Percentiles rank a stretch among this genome's conserved stretches.
These are phyloP conservation scores for Chenopodium quinoa DNA, from an alignment of 148 eudicot species.

Conservation along the genomic window DNA sequence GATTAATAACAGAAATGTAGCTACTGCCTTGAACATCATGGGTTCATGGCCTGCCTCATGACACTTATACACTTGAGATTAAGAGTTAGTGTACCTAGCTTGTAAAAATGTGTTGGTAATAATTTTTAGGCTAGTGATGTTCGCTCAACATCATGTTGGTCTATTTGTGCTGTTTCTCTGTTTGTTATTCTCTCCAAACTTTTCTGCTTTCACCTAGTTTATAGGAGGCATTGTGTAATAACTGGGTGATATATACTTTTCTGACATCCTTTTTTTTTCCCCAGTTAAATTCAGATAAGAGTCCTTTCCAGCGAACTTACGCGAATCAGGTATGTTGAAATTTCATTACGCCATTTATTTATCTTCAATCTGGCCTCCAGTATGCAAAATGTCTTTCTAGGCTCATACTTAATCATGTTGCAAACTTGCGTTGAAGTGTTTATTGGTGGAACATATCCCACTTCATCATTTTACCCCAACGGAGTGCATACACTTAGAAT, in stretches of 20 bases:
- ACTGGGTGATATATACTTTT: neutral
- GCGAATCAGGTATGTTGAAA: constrained; percentile 54
- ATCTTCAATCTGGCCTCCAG: neutral
- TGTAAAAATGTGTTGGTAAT: neutral
- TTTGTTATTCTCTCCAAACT: neutral
- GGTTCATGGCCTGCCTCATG: too few relatives aligned
- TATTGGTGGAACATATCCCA: neutral
- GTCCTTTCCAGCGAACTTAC: constrained; percentile 76
- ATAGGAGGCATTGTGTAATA: neutral
- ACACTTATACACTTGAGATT: neutral
- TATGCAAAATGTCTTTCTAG: neutral
- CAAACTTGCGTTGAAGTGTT: neutral
- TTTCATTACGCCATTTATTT: constrained; percentile 7
- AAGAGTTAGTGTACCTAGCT: neutral
- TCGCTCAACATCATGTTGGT: neutral
- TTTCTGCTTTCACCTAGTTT: neutral
- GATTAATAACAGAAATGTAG: neutral
- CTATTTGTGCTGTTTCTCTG: neutral
- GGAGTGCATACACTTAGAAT: neutral
- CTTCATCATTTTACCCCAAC: neutral
- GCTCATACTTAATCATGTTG: constrained; percentile 1
- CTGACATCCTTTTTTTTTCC: constrained; percentile 25
- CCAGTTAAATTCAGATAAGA: constrained; percentile 78
- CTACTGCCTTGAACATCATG: neutral
- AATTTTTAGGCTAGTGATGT: neutral